Evolutionary conservation across 2,329 filamentous ascomycete species (phyloP), one percentile per base, ranked within the genome.

Genomic region (Aspergillus sp.): DNA sequence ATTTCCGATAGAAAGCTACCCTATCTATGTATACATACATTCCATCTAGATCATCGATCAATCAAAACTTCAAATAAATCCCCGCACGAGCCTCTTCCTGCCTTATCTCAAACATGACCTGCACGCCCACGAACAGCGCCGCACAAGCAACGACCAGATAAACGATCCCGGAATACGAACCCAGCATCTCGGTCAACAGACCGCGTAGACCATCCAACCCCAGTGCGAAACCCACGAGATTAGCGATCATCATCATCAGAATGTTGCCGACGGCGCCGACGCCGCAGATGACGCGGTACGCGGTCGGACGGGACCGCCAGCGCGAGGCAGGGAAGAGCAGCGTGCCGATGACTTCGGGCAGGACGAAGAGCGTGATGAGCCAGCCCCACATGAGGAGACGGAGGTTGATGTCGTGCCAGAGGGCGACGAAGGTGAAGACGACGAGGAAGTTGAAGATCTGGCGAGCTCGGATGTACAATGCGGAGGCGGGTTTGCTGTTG

Each of bases 381-480:
- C 95, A 99, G 29, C 95, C 94, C 95, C 95, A 99, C 75, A 96
- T 89, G 32, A 99, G 83, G 45, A 99, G 82, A 10, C 90, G 86
- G 31, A 98, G 84, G 77, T 96, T 89, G 70, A 99, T 96, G 69
- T 99, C 95, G 77, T 99, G 95, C 95, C 95, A 99, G 29, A 99
- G 81, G 0, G 95, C 96, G 24, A 99, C 95, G 70, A 99, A 99
- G 0, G 92, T 97, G 73, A 99, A 99, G 32, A 96, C 91, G 4
- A 89, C 78, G 2, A 96, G 80, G 73, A 92, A 95, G 58, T 94
- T 97, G 54, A 86, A 69, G 2, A 94, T 81, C 0, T 87, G 87
- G 46, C 83, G 75, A 16, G 85, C 80, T 49, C 83, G 86, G 20
- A 79, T 75, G 42, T 79, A 76, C 31, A 76, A 64, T 2, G 63